Conservation (phyloP, 2,329 filamentous ascomycete species). For the Escovopsis sp. region DNA sequence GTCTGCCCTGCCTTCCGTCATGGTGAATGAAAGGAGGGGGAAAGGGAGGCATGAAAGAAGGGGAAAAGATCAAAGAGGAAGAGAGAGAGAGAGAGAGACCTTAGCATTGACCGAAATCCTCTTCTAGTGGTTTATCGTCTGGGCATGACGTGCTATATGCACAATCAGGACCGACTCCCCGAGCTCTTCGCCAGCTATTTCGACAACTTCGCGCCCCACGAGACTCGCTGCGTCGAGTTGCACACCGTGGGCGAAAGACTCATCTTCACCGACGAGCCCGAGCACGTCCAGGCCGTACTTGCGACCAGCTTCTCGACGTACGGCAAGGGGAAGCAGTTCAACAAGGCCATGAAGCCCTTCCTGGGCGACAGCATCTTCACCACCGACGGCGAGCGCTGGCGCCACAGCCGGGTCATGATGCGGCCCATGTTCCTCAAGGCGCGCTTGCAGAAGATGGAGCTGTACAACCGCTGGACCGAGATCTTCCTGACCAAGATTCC, state of each 20-base stretch:
- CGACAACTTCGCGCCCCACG: constrained; percentile 1
- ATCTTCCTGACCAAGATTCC: constrained; percentile 7
- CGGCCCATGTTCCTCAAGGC: constrained; percentile 78
- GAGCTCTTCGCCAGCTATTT: constrained; percentile 6
- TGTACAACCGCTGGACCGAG: constrained; percentile 42
- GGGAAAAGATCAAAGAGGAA: too few relatives aligned
- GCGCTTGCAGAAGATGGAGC: constrained; percentile 64
- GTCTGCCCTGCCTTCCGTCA: too few relatives aligned
- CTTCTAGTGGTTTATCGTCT: constrained; percentile 1
- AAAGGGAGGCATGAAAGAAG: too few relatives aligned
- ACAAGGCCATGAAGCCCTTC: constrained; percentile 59
- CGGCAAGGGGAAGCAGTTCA: constrained; percentile 66
- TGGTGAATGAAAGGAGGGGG: too few relatives aligned
- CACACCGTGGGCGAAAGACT: constrained; percentile 40
- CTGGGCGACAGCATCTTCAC: constrained; percentile 56
- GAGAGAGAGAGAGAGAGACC: too few relatives aligned
- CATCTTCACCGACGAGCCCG: constrained; percentile 65
- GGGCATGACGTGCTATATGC: constrained; percentile 12
- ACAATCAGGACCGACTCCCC: constrained; percentile 8
- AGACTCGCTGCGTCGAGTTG: constrained; percentile 29
- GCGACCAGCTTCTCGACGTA: constrained; percentile 73
- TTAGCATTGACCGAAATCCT: not conserved
- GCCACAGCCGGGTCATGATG: constrained; percentile 61
- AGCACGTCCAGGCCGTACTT: constrained; percentile 86
- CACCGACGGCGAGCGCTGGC: constrained; percentile 68